phyloP scores from a whole-genome alignment of 495 filamentous ascomycete species.

The Talaromyces trachyspermus region DNA sequence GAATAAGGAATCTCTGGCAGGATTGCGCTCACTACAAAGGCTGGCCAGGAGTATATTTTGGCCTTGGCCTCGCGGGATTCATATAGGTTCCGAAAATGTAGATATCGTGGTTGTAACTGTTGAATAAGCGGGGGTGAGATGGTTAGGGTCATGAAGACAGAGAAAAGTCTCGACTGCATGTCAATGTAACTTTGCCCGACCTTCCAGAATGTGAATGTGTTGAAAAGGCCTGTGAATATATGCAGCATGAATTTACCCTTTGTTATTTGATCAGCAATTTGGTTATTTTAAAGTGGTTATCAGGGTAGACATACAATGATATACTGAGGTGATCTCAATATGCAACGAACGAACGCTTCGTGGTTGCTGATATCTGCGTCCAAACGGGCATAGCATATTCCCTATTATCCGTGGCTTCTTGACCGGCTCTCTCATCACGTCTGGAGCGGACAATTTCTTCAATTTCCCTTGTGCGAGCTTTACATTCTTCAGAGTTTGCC shows the following conservation, averaged over 20 bases:
- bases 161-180: constrained; percentile 60
- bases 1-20: constrained; percentile 47
- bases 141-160: constrained; percentile 65
- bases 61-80: constrained; percentile 42
- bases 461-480: constrained; percentile 37
- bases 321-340: constrained; percentile 58
- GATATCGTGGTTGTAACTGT: constrained; percentile 45
- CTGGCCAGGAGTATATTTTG: constrained; percentile 47
- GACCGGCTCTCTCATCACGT: constrained; percentile 19
- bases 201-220: constrained; percentile 59
- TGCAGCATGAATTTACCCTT: constrained; percentile 56
- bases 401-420: constrained; percentile 32
- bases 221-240: constrained; percentile 59
- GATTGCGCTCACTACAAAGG: constrained; percentile 40
- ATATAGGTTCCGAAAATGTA: constrained; percentile 41
- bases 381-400: constrained; percentile 57
- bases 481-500: constrained; percentile 39
- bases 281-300: not conserved
- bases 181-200: constrained; percentile 49
- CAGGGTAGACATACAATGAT: constrained; percentile 29
- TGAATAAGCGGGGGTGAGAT: constrained; percentile 56
- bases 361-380: constrained; percentile 41
- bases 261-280: constrained; percentile 3
- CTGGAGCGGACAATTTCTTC: constrained; percentile 36
- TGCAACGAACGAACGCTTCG: constrained; percentile 45